Evolutionary conservation across 331 rosid species (phyloP), one percentile per base, ranked within the genome.

Genomic region (Rosa hybrid): DNA sequence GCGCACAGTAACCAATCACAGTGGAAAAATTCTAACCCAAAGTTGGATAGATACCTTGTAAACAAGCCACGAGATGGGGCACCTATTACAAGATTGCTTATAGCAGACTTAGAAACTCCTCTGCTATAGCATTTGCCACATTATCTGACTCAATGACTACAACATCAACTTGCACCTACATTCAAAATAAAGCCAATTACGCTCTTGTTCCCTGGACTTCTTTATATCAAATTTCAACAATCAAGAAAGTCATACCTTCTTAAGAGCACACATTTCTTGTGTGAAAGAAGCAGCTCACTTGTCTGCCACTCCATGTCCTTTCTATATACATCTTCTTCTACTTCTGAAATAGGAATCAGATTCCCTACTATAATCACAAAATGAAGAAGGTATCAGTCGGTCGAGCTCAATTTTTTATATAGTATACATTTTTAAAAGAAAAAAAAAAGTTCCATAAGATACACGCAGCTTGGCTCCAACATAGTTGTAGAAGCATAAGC

Each of bases 141-240:
- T 90, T 92, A 76, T 91, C 91, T 14, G 99, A 91, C 92, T 96
- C 98, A 67, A 90, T 82, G 76, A 90, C 76, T 25, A 85, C 87
- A 77, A 84, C 77, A 50, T 93, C 97, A 53, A 88, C 93, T 79
- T 89, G 89, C 73, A 96, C 97, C 99, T 96, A 85, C 63, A 81
- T 73, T 77, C 54, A 68, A 68, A 84, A 27, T 27, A 45, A 17
- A 34, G 9, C 13, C 6, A 14, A 69, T 65, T 30, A 78, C 46
- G 1, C n/a, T 63, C 4, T 76, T 51, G 78, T 18, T 30, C 17
- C 76, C 39, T 27, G 71, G 56, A 77, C 53, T n/a, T 57, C 72
- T 80, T 76, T 49, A 67, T 16, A 62, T 65, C 60, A 74, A 46
- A 71, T 71, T 81, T 79, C 17, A 76, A 48, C 60, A 71, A 78